phyloP scores from a whole-genome alignment of 2,329 filamentous ascomycete species.

The Fusarium cicatricum region DNA sequence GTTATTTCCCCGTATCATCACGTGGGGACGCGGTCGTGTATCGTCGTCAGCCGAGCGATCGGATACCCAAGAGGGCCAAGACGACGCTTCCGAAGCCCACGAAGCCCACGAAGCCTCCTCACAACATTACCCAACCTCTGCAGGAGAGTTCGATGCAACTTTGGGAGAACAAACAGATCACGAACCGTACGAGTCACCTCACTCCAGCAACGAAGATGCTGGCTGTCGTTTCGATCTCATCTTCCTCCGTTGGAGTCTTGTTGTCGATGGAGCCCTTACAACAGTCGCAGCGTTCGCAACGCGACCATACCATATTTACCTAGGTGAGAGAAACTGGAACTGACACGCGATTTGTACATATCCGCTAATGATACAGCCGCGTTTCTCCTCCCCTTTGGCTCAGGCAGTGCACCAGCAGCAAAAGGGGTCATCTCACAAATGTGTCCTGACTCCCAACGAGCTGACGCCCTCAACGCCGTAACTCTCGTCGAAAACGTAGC shows the following conservation, averaged over 20 bases:
- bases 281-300: slow-evolving; percentile 69
- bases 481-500: slow-evolving; percentile 76
- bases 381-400: slow-evolving; percentile 71
- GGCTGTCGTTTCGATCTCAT: slow-evolving; percentile 71
- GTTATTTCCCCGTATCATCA: slow-evolving; percentile 62
- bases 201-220: slow-evolving; percentile 50
- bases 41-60: neutral
- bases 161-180: slow-evolving; percentile 52
- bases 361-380: slow-evolving; percentile 54
- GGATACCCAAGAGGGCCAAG: neutral
- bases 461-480: slow-evolving; percentile 73
- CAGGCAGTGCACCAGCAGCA: slow-evolving; percentile 72
- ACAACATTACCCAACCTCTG: slow-evolving; percentile 45
- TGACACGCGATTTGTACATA: neutral
- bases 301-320: slow-evolving; percentile 72
- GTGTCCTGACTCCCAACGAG: slow-evolving; percentile 67
- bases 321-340: slow-evolving; percentile 51
- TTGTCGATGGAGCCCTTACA: slow-evolving; percentile 71
- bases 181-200: slow-evolving; percentile 52
- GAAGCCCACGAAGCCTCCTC: slow-evolving; percentile 18
- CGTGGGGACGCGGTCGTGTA: slow-evolving; percentile 48
- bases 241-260: slow-evolving; percentile 71
- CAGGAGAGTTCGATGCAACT: slow-evolving; percentile 53
- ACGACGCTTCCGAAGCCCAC: too few species aligned
- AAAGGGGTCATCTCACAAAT: slow-evolving; percentile 79